phyloP scores from a whole-genome alignment of 768 basidiomycete genomes.

The Termitomyces sp. region DNA sequence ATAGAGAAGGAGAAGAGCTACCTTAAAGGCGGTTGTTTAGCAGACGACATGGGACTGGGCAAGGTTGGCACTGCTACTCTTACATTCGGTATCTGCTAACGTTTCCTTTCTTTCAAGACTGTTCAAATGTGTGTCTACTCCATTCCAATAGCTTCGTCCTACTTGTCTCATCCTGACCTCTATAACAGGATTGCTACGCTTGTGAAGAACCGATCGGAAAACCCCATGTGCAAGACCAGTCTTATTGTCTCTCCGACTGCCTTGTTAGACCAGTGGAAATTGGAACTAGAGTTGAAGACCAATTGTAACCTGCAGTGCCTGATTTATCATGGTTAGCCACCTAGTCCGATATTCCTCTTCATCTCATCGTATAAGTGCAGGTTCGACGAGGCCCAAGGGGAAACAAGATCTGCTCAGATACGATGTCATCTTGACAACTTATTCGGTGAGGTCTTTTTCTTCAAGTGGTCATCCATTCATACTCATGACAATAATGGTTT shows the following conservation, averaged over 20 bases:
- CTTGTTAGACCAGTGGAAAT: conserved; percentile 64
- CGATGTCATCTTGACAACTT: conserved; percentile 64
- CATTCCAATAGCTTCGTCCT: background rate
- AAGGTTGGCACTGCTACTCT: conserved; percentile 34
- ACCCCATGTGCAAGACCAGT: conserved; percentile 55
- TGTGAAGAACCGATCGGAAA: conserved; percentile 45
- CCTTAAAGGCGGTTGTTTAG: conserved; percentile 45
- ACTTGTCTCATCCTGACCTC: background rate
- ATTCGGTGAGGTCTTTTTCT: conserved; percentile 27
- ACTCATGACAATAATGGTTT: background rate
- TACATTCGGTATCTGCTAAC: background rate
- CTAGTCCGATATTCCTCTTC: background rate
- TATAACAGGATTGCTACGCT: conserved; percentile 54
- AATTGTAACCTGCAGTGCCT: conserved; percentile 43
- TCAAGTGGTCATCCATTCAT: background rate
- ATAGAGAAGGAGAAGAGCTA: conserved; percentile 39
- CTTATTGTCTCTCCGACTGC: conserved; percentile 67
- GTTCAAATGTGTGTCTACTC: conserved; percentile 39
- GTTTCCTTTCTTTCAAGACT: conserved; percentile 26
- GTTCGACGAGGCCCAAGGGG: conserved; percentile 41
- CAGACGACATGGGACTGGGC: conserved; percentile 61
- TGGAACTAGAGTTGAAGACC: conserved; percentile 57
- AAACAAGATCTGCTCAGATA: conserved; percentile 48
- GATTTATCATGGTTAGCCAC: conserved; percentile 56
- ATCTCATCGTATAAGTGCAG: conserved; percentile 20